phyloP scores from a whole-genome alignment of 169 alveolate genomes.

The Theileria luwenshuni region DNA sequence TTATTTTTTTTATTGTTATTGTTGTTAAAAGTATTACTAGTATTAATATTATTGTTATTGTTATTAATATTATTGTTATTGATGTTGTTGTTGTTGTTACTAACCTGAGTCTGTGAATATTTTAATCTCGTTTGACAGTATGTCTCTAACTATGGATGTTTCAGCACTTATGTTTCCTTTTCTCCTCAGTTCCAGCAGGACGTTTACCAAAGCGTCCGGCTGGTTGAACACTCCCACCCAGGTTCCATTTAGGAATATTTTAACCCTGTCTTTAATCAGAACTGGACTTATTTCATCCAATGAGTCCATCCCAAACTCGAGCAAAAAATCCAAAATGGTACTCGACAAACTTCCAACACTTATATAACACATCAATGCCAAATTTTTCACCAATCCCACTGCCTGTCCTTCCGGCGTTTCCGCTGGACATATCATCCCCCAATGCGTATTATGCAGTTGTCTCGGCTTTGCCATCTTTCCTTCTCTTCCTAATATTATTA shows the following conservation, averaged over 20 bases:
- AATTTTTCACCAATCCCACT: slow-evolving; percentile 99
- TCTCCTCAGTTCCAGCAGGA: slow-evolving; percentile 88
- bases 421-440: slow-evolving; percentile 99
- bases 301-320: slow-evolving; percentile 89
- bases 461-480: slow-evolving; percentile 99
- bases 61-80: too few species aligned
- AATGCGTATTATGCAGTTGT: slow-evolving; percentile 99
- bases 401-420: slow-evolving; percentile 99
- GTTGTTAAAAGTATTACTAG: too few species aligned
- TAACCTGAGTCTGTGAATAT: slow-evolving; percentile 98
- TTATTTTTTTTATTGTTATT: not conserved
- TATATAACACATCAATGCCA: slow-evolving; percentile 97
- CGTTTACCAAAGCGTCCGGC: slow-evolving; percentile 88
- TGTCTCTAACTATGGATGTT: slow-evolving; percentile 94
- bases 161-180: slow-evolving; percentile 91
- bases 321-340: slow-evolving; percentile 84
- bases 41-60: not conserved
- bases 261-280: slow-evolving; percentile 89
- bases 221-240: slow-evolving; percentile 95
- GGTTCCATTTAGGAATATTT: slow-evolving; percentile 93
- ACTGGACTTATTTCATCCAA: slow-evolving; percentile 86
- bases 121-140: slow-evolving; percentile 89
- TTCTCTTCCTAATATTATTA: slow-evolving; percentile 76
- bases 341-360: slow-evolving; percentile 92
- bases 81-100: too few species aligned